These are phyloP conservation scores for Pseudoscleropodium purum DNA, from an alignment of 225 moss, liverwort and hornwort genomes.

Conservation along the genomic window DNA sequence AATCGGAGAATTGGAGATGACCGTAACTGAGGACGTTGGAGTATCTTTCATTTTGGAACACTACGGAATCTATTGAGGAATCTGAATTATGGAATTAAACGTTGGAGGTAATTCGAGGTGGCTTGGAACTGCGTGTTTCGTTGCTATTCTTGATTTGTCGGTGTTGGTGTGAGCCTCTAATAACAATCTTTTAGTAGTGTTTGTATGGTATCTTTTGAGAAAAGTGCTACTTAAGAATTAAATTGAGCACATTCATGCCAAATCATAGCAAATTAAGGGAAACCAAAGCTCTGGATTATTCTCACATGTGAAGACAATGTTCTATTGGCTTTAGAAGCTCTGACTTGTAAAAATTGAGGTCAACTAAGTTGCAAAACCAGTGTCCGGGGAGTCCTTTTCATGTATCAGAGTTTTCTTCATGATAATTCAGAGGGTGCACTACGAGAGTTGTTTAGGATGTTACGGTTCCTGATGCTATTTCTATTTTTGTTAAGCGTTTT, in stretches of 20 bases:
- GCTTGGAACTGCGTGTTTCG: background rate
- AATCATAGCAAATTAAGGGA: background rate
- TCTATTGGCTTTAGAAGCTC: background rate
- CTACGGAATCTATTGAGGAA: background rate
- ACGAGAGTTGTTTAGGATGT: background rate
- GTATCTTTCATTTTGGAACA: background rate
- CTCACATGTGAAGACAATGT: background rate
- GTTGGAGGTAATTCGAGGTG: background rate
- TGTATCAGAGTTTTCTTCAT: background rate
- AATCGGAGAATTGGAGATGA: background rate
- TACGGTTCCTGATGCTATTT: background rate
- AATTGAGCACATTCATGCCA: background rate
- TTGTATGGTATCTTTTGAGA: background rate
- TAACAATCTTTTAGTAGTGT: background rate
- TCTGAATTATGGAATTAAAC: background rate
- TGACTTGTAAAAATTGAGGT: background rate
- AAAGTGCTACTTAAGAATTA: background rate
- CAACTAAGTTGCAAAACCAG: background rate
- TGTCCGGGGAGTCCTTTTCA: background rate
- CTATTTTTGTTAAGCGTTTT: background rate
- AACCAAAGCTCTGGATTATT: background rate
- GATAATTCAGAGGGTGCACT: background rate
- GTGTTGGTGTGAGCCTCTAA: background rate
- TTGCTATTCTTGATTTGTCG: background rate
- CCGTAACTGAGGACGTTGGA: background rate